phyloP scores from a whole-genome alignment of 257 asterid genomes.

The Solanum sejunctum region DNA sequence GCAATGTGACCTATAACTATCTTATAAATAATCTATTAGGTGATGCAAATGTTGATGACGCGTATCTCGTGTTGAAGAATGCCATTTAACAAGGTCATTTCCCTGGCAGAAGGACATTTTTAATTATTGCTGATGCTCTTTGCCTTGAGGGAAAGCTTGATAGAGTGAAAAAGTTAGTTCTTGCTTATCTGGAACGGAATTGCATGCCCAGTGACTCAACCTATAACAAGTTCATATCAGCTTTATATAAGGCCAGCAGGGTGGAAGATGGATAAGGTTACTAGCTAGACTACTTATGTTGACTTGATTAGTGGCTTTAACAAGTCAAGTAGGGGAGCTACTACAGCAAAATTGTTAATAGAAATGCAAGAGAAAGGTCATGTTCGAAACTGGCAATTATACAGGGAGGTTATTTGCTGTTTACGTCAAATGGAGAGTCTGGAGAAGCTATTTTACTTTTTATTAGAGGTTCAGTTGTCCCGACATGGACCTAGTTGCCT shows the following conservation, averaged over 20 bases:
- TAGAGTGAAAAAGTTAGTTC: constrained; percentile 54
- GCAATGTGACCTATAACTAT: constrained; percentile 63
- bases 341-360: constrained; percentile 53
- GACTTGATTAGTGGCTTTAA: constrained; percentile 48
- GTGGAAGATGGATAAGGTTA: constrained; percentile 39
- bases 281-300: constrained; percentile 33
- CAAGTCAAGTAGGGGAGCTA: constrained; percentile 41
- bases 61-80: constrained; percentile 34
- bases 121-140: constrained; percentile 44
- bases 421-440: constrained; percentile 39
- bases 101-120: constrained; percentile 46
- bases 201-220: too few relatives aligned
- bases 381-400: constrained; percentile 19
- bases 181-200: constrained; percentile 30
- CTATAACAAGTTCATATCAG: too few relatives aligned
- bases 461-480: constrained; percentile 53
- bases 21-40: constrained; percentile 59
- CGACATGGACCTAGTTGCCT: constrained; percentile 4
- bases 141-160: constrained; percentile 61
- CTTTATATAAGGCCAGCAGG: constrained; percentile 41
- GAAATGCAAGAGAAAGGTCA: constrained; percentile 85
- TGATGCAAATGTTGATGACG: constrained; percentile 40
- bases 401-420: constrained; percentile 43
- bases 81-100: constrained; percentile 47
- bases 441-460: constrained; percentile 34